Percentiles rank a stretch among this genome's conserved stretches.
phyloP scores from a whole-genome alignment of 805 yeast species.

The Teunomyces gatunensis region DNA sequence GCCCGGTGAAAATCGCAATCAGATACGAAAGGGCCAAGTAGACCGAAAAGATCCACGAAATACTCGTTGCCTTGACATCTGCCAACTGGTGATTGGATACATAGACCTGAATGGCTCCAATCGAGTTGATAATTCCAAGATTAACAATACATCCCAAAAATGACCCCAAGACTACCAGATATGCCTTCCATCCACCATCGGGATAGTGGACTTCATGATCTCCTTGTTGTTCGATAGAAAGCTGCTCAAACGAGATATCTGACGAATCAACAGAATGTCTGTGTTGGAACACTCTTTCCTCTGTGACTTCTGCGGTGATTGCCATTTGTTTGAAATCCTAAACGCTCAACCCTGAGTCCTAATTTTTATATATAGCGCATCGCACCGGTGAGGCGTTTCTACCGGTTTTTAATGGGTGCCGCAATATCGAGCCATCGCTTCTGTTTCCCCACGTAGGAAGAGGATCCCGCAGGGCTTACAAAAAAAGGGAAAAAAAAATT shows the following conservation, averaged over 20 bases:
- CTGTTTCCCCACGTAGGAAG: background rate
- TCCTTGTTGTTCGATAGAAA: background rate
- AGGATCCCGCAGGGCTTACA: background rate
- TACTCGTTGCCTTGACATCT: slow-evolving; percentile 41
- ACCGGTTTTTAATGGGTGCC: background rate
- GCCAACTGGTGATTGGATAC: slow-evolving; percentile 54
- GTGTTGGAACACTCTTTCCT: background rate
- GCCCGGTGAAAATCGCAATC: slow-evolving; percentile 53
- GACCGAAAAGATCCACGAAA: slow-evolving; percentile 66
- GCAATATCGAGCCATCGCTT: background rate
- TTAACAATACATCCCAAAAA: slow-evolving; percentile 54
- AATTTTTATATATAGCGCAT: background rate
- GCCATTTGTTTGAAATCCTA: background rate
- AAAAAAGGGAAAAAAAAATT: background rate
- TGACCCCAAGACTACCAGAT: slow-evolving; percentile 55
- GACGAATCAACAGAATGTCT: background rate
- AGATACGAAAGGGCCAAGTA: slow-evolving; percentile 48
- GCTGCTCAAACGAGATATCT: background rate
- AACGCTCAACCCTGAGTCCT: background rate
- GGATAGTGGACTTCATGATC: slow-evolving; percentile 30
- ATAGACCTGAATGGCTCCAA: slow-evolving; percentile 64
- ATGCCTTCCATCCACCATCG: slow-evolving; percentile 61
- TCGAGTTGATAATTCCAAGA: slow-evolving; percentile 56
- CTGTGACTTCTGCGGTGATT: background rate
- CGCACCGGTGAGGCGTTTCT: background rate